Conservation (phyloP, 139 green algal species). For the Tetraselmis striata region DNA sequence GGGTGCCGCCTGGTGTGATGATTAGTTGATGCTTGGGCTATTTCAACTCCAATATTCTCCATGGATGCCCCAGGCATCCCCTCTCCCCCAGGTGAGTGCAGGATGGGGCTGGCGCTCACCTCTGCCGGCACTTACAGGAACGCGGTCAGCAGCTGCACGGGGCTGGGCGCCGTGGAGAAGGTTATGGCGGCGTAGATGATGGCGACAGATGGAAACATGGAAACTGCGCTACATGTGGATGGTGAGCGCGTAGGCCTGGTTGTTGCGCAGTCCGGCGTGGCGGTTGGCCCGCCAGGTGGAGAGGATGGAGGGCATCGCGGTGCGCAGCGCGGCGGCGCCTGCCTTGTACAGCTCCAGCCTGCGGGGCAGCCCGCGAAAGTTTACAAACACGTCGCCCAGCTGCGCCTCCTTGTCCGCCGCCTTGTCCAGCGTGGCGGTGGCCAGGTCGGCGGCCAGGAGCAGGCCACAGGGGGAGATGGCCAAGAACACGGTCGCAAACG, state of each 20-base stretch:
- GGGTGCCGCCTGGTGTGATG: too few relatives aligned
- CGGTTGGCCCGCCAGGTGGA: neutral
- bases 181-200: neutral
- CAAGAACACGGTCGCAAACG: neutral
- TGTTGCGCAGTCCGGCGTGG: neutral
- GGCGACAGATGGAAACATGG: neutral
- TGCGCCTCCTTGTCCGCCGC: neutral
- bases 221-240: neutral
- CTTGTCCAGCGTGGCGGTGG: neutral
- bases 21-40: too few relatives aligned
- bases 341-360: neutral
- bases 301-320: neutral
- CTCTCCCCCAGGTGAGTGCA: too few relatives aligned
- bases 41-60: too few relatives aligned
- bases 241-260: neutral
- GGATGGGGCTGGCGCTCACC: too few relatives aligned
- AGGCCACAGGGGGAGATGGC: neutral
- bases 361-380: neutral
- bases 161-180: neutral
- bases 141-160: neutral
- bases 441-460: neutral
- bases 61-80: too few relatives aligned
- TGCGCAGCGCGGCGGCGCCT: neutral
- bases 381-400: neutral
- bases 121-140: neutral